phyloP scores from a whole-genome alignment of 495 filamentous ascomycete species.

The Cryomyces antarcticus region DNA sequence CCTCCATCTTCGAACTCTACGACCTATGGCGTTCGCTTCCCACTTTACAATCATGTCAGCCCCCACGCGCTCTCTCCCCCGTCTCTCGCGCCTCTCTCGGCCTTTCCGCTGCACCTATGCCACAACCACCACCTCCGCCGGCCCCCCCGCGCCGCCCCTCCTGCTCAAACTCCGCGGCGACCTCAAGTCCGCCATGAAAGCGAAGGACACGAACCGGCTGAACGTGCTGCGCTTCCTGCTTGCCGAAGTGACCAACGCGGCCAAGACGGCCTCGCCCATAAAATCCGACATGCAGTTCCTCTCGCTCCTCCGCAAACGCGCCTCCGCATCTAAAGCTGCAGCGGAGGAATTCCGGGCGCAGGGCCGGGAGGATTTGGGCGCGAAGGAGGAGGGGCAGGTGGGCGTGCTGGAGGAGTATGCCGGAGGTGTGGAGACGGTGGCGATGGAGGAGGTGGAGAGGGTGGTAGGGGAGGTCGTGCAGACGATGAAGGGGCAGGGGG shows the following conservation, averaged over 20 bases:
- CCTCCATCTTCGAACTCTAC: too few species aligned
- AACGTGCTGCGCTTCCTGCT: constrained; percentile 40
- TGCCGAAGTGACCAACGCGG: constrained; percentile 40
- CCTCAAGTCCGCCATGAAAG: constrained; percentile 40
- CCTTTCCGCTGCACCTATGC: too few species aligned
- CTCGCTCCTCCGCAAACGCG: constrained; percentile 35
- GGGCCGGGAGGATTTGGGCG: constrained; percentile 32
- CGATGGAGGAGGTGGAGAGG: constrained; percentile 23
- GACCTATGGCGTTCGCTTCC: too few species aligned
- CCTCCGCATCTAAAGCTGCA: constrained; percentile 26
- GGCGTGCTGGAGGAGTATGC: constrained; percentile 37
- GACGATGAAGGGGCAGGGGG: constrained; percentile 17
- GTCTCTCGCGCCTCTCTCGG: too few species aligned
- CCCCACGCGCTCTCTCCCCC: too few species aligned
- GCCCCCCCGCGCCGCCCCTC: constrained; percentile 15
- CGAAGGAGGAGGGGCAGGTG: constrained; percentile 35
- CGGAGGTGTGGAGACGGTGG: constrained; percentile 28
- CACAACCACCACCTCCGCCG: too few species aligned
- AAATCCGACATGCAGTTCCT: constrained; percentile 36
- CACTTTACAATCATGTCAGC: too few species aligned
- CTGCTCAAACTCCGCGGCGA: constrained; percentile 31
- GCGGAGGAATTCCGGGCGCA: constrained; percentile 30
- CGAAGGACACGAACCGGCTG: constrained; percentile 32
- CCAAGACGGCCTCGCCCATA: constrained; percentile 37
- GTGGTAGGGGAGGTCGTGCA: constrained; percentile 21